Base-by-base conservation (phyloP, 768 basidiomycete species). In the Dictyophora rubrovolvata region DNA sequence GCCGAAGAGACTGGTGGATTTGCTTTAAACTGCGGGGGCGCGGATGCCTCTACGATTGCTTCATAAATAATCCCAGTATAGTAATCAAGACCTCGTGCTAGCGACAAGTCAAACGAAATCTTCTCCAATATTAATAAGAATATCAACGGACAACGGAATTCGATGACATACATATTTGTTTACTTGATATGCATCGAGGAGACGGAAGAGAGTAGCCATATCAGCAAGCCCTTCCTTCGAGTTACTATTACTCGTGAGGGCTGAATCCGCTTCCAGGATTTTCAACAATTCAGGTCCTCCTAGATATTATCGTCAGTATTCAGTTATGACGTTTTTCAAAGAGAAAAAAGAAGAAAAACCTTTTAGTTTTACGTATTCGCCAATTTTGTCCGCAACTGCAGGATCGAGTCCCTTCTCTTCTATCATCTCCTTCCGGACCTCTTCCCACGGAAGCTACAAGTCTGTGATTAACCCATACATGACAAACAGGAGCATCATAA, bases 1-100 rank as follows among this genome's bases (percentile, higher is more conserved):
- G 56, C 48, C 2, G 55, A 9, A 49, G 48, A 34, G 7, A 65
- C 58, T 14, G 61, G 58, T 17, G 63, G 21, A 42, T 62, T 52
- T 1, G 64, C 21, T 60, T 77, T 78, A 74, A 92, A 84, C 2
- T 84, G 85, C 0, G 95, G 94, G 1, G 95, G 93, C 0, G 94
- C 94, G 9, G 94, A 97, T 1, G 86, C 90, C 67, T 91, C 93
- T 46, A 93, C 89, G 62, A 89, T 82, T 48, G 92, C 96, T 72
- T 99, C 95, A 72, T 95, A 98, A 69, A 98, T 98, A 66, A 99
- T 86, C 17, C 96, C 96, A 1, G 95, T 99, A 73, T 99, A 98
- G 72, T 99, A 98, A 71, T 98, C 96, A 20, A 98, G 80, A 42
- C 95, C 95, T 34, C 95, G 87, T n/a, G 95, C 95, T 14, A 99